Evolutionary conservation across 2,329 filamentous ascomycete genomes (phyloP).

Genomic region (Xylariaceae sp.): DNA sequence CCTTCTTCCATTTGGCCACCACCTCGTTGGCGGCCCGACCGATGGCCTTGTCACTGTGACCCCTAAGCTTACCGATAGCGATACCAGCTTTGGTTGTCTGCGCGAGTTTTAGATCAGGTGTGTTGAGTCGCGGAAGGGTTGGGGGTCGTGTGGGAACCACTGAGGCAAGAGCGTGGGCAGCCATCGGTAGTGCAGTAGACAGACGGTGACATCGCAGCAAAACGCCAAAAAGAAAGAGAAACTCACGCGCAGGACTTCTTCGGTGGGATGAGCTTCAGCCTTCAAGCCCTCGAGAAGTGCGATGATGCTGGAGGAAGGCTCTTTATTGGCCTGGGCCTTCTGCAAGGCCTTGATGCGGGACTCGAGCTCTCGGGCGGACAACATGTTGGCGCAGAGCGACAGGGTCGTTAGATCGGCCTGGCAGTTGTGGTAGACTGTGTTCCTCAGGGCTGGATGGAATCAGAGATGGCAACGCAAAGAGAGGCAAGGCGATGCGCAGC

Average conservation of each 20-base stretch:
- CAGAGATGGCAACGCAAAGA: too few species aligned
- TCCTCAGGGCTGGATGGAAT: too few species aligned
- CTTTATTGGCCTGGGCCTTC: slow-evolving; percentile 73
- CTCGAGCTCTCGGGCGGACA: slow-evolving; percentile 81
- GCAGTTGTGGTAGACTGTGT: too few species aligned
- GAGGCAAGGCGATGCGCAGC: too few species aligned
- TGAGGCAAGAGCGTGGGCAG: background rate
- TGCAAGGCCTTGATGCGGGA: slow-evolving; percentile 72
- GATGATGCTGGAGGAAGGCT: slow-evolving; percentile 68
- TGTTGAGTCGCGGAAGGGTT: background rate
- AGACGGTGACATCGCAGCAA: background rate
- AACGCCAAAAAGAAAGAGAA: background rate
- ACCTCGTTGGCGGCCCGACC: slow-evolving; percentile 74
- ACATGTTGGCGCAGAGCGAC: slow-evolving; percentile 30
- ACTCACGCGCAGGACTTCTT: slow-evolving; percentile 64
- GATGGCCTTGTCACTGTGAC: slow-evolving; percentile 79
- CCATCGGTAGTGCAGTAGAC: background rate
- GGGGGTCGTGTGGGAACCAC: background rate
- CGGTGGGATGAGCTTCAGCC: slow-evolving; percentile 75
- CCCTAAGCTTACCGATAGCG: slow-evolving; percentile 73
- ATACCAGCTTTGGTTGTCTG: slow-evolving; percentile 86
- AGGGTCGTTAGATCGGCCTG: background rate
- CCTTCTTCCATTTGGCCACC: slow-evolving; percentile 81
- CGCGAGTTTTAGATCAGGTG: slow-evolving; percentile 6
- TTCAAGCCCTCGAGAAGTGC: slow-evolving; percentile 74